Percentiles rank a stretch among this genome's conserved stretches.
phyloP scores from a whole-genome alignment of 768 basidiomycete species.

The Tricholoma bakamatsutake region DNA sequence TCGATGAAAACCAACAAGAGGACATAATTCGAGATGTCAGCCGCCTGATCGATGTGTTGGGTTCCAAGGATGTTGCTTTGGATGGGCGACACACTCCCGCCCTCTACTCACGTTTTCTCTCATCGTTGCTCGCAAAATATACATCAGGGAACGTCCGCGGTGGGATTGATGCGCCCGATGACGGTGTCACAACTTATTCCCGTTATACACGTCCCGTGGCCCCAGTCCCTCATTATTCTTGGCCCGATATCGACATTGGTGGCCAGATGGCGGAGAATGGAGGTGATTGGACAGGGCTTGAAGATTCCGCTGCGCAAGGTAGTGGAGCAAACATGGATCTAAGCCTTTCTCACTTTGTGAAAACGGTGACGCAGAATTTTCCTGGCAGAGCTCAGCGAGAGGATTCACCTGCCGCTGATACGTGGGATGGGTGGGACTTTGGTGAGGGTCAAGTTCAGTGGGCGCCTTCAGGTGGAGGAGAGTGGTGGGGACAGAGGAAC shows the following conservation, averaged over 20 bases:
- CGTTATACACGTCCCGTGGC: conserved; percentile 20
- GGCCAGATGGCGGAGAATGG: conserved; percentile 4
- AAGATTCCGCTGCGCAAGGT: not conserved
- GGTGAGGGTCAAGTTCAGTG: not conserved
- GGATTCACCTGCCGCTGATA: not conserved
- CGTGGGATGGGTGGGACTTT: conserved; percentile 7
- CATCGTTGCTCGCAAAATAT: conserved; percentile 39
- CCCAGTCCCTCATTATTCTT: conserved; percentile 29
- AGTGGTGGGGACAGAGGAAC: not conserved
- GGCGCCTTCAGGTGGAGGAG: not conserved
- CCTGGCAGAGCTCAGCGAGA: not conserved
- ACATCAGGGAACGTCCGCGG: not conserved
- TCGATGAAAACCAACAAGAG: conserved; percentile 32
- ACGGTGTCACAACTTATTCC: conserved; percentile 14
- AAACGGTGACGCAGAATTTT: conserved; percentile 23
- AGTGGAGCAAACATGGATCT: conserved; percentile 39
- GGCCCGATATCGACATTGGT: conserved; percentile 35
- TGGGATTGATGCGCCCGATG: not conserved
- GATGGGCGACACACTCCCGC: conserved; percentile 53
- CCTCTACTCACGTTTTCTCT: conserved; percentile 52
- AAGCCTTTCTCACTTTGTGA: conserved; percentile 40
- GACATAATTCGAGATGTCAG: conserved; percentile 39
- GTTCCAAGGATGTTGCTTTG: conserved; percentile 44
- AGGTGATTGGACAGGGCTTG: not conserved
- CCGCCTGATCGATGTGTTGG: conserved; percentile 39